Base-by-base conservation (phyloP, 1,139 yeast species). In the Blastobotrys serpentis region DNA sequence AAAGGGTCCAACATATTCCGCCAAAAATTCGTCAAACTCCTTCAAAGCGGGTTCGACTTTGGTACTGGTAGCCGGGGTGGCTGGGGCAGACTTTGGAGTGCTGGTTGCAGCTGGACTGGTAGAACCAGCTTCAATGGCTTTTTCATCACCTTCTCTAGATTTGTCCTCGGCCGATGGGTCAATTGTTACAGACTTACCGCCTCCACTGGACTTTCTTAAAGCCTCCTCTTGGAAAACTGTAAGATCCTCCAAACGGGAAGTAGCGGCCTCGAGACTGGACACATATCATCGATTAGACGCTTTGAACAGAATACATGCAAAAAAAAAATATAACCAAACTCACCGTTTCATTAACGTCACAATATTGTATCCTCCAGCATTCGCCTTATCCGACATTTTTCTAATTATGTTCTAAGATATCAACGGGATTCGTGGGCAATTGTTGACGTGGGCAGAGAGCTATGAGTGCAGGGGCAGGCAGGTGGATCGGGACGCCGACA, bases 231-330 rank as follows among this genome's bases (percentile, higher is more conserved):
- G 96, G 64, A 78, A 83, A 50, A 86, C 78, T 19, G 95, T 86
- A 49, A 89, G 81, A 67, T 89, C 96, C 63, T 89, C 97, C 61
- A 89, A 79, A 46, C 97, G 79, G 11, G 96, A 84, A 11, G 97
- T 88, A 36, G 97, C 97, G 14, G 95, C 92, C 68, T 89, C 97
- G 60, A 89, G 77, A 56, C 96, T 61, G 43, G 7, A 14, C 23
- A 21, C 18, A 6, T 18, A 14, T 29, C 4, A 37, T 33, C 30
- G 34, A 26, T 11, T 18, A 38, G 36, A 11, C 30, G 2, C n/a
- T n/a, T n/a, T n/a, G n/a, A n/a, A n/a, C n/a, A n/a, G n/a, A n/a
- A n/a, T n/a, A n/a, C n/a, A n/a, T n/a, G n/a, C n/a, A n/a, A n/a
- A n/a, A n/a, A n/a, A n/a, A n/a, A n/a, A n/a, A n/a, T n/a, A n/a